Base-by-base conservation (phyloP, 768 basidiomycete species). In the Steccherinum ochraceum region DNA sequence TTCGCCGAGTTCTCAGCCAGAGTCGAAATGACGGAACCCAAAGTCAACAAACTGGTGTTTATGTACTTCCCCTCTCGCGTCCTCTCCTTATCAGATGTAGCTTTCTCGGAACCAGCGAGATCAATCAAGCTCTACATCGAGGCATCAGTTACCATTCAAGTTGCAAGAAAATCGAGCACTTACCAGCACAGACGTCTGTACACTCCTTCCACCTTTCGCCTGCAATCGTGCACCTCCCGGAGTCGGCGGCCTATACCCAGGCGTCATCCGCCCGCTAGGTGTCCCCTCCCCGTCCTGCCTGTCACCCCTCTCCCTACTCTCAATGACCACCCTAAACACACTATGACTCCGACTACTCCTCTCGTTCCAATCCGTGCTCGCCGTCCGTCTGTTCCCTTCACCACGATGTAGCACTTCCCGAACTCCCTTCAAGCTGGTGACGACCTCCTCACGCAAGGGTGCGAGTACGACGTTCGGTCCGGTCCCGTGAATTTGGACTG, bases 301-400 rank as follows among this genome's bases (percentile, higher is more conserved):
- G 13, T 59, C 56, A 23, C 78, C 81, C 50, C 84, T 71, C 61
- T 85, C 89, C 48, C 90, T 72, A 58, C 89, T 91, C 67, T 96
- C 93, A 46, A 95, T 84, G 0, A 98, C 94, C 24, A 97, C 78
- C 24, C 93, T 74, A 66, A 98, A 96, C 0, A 98, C 89, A 56
- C 88, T 90, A 65, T 97, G 95, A 71, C 91, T 93, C 26, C 95
- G 76, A 63, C 90, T 93, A 70, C 90, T 93, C 52, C 95, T 72
- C 60, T 93, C 89, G 63, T 99, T 99, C 95, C 95, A 99, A 61
- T 99, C 95, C n/a, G 96, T 99, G 58, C 84, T 89, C 0, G 93
- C 94, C 3, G 93, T 96, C 53, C 92, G 74, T 46, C 95, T 73
- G 60, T 91, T 84, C 3, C 86, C 81, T 64, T 96, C 92, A 3